Evolutionary conservation across 495 filamentous ascomycete genomes (phyloP).

Genomic region (Platismatia glauca): DNA sequence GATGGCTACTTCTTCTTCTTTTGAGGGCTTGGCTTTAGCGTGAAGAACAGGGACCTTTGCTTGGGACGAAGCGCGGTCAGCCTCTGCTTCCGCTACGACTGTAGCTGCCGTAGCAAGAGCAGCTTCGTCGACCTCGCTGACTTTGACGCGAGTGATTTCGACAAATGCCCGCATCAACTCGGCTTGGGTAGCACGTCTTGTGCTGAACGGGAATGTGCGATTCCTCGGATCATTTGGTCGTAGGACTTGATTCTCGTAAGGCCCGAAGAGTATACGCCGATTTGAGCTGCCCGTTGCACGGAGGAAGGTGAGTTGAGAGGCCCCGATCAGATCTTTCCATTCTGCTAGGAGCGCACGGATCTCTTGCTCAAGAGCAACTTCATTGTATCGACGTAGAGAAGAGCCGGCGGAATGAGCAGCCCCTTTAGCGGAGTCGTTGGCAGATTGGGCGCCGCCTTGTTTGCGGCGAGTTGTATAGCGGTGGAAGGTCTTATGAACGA

Average conservation of each 20-base stretch:
- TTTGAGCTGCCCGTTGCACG: constrained; percentile 83
- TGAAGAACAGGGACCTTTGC: constrained; percentile 36
- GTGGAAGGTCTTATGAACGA: constrained; percentile 96
- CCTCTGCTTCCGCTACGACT: constrained; percentile 27
- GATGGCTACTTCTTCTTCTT: constrained; percentile 70
- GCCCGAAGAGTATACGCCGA: constrained; percentile 74
- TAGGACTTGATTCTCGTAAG: constrained; percentile 81
- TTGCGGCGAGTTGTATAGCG: constrained; percentile 93
- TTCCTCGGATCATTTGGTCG: constrained; percentile 74
- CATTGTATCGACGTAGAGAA: constrained; percentile 83
- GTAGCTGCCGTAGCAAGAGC: constrained; percentile 42
- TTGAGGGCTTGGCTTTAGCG: constrained; percentile 46
- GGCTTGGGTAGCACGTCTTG: constrained; percentile 83
- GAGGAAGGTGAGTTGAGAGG: constrained; percentile 74
- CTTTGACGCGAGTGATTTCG: constrained; percentile 83
- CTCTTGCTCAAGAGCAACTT: constrained; percentile 75
- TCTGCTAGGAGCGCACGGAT: constrained; percentile 67
- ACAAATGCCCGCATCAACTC: constrained; percentile 91
- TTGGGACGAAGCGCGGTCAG: constrained; percentile 27
- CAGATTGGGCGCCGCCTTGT: constrained; percentile 88
- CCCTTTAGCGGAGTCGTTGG: constrained; percentile 85
- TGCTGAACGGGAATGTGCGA: constrained; percentile 88
- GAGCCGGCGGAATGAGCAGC: constrained; percentile 90
- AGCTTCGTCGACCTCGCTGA: constrained; percentile 60
- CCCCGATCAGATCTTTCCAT: constrained; percentile 78